Base-by-base conservation (phyloP, 108 stramenopile species). In the Cyclotella cryptica region DNA sequence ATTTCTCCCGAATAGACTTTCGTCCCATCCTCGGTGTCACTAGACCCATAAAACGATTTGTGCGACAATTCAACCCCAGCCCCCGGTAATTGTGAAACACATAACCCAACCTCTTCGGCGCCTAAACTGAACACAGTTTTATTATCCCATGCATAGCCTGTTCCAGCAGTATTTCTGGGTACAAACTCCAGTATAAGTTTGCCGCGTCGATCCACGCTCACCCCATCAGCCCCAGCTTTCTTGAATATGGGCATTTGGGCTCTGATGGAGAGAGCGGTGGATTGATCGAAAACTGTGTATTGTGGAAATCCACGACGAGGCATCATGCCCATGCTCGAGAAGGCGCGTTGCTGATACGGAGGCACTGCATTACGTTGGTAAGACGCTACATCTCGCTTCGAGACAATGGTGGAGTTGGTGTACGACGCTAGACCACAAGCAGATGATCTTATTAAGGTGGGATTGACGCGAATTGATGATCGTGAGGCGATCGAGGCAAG, bases 221-320 rank as follows among this genome's bases (percentile, higher is more conserved):
- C 45, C 10, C 75, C 71, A 65, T 79, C 76, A 14, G 51, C 39
- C 18, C 77, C 80, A n/a, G 66, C 65, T 18, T 62, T 26, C 60
- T 85, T 87, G 77, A 86, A 91, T 28, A 45, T 52, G 6, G 90
- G 90, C 4, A 84, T 61, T 39, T 88, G 76, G 19, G 87, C 62
- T 54, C 86, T 86, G 17, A 91, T 62, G 45, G 40, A 41, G 39
- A 91, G 66, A n/a, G 84, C 65, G 60, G 68, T 54, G 18, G 61
- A 65, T 41, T 82, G 81, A 22, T 85, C 88, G 58, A 75, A 85
- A 41, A 89, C 60, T 9, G 79, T 78, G 75, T 89, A 89, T 55
- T 74, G 71, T 19, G 90, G 90, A 62, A 81, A 88, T 22, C 84
- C 85, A 55, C 84, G 79, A 58, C 72, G 71, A 24, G 80, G 74